Evolutionary conservation across 2,329 filamentous ascomycete species (phyloP).

Genomic region (Podosphaera fusca): DNA sequence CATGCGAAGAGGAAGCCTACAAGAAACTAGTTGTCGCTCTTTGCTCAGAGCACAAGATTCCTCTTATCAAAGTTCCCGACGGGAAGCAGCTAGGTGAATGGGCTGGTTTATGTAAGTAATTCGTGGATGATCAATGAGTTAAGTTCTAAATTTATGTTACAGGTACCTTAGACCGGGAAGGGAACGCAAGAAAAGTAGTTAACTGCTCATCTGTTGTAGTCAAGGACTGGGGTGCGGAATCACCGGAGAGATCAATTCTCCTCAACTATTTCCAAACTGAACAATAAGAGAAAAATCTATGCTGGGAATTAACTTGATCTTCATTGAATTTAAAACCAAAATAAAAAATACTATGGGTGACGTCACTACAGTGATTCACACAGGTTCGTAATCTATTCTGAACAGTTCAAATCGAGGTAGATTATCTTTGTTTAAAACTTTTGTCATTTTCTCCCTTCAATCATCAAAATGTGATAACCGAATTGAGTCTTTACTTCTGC

Average conservation of each 20-base stretch:
- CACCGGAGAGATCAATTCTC: slow-evolving; percentile 92
- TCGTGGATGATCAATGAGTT: background rate
- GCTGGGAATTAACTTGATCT: slow-evolving; percentile 11
- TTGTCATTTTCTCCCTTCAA: slow-evolving; percentile 20
- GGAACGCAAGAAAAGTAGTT: slow-evolving; percentile 98
- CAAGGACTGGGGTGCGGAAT: slow-evolving; percentile 99
- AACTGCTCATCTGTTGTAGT: slow-evolving; percentile 99
- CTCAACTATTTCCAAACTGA: slow-evolving; percentile 99
- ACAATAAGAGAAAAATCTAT: slow-evolving; percentile 26
- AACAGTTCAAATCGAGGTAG: too few relatives aligned
- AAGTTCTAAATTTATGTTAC: slow-evolving; percentile 1
- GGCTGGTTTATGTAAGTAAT: slow-evolving; percentile 88
- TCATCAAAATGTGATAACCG: slow-evolving; percentile 66
- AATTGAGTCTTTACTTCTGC: slow-evolving; percentile 51
- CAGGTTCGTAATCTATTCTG: background rate
- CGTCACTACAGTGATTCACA: background rate
- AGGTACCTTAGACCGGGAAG: slow-evolving; percentile 98
- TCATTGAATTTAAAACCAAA: background rate
- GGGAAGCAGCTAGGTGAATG: slow-evolving; percentile 99
- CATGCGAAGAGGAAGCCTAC: slow-evolving; percentile 99
- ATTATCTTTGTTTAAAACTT: background rate
- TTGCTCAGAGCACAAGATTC: slow-evolving; percentile 99
- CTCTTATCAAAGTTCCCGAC: slow-evolving; percentile 98
- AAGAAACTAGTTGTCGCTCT: slow-evolving; percentile 99
- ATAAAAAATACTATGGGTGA: background rate